phyloP scores from a whole-genome alignment of 2,329 filamentous ascomycete genomes.

The Hawksworthiomyces lignivorus region DNA sequence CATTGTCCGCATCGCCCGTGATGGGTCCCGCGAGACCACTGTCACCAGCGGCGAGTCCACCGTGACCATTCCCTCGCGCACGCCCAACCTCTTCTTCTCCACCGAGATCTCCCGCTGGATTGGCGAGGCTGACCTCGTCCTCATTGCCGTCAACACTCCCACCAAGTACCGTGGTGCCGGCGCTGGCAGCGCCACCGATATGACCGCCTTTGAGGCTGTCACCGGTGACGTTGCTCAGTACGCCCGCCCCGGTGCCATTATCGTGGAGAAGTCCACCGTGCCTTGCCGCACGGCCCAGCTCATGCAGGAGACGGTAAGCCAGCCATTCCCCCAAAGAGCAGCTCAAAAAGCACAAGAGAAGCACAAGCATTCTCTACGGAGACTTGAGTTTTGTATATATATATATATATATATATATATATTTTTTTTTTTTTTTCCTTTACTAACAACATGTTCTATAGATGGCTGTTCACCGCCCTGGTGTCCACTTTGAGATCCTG shows the following conservation, averaged over 20 bases:
- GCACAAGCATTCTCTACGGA: too few relatives aligned
- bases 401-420: too few relatives aligned
- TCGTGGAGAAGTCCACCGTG: conserved; percentile 78
- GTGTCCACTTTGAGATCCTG: conserved; percentile 63
- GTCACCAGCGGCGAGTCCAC: conserved; percentile 30
- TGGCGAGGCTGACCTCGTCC: conserved; percentile 61
- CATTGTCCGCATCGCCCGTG: conserved; percentile 57
- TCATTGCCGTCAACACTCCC: conserved; percentile 72
- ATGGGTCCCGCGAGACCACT: conserved; percentile 41
- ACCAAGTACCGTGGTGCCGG: conserved; percentile 66
- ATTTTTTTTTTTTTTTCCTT: not conserved
- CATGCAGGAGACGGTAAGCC: conserved; percentile 57
- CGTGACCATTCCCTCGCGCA: conserved; percentile 34
- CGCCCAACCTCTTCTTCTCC: conserved; percentile 66
- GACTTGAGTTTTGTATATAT: too few relatives aligned
- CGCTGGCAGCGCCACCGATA: conserved; percentile 63
- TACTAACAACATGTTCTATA: conserved; percentile 18
- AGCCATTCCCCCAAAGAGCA: not conserved
- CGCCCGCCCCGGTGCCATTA: conserved; percentile 59
- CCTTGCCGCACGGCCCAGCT: conserved; percentile 67
- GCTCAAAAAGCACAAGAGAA: too few relatives aligned
- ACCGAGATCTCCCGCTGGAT: conserved; percentile 57
- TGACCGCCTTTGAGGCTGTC: conserved; percentile 64
- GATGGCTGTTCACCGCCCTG: conserved; percentile 53
- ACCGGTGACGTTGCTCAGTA: conserved; percentile 59